Percentiles rank a stretch among this genome's conserved stretches.
phyloP scores from a whole-genome alignment of 345 rosid species.

The Gossypium anomalum region DNA sequence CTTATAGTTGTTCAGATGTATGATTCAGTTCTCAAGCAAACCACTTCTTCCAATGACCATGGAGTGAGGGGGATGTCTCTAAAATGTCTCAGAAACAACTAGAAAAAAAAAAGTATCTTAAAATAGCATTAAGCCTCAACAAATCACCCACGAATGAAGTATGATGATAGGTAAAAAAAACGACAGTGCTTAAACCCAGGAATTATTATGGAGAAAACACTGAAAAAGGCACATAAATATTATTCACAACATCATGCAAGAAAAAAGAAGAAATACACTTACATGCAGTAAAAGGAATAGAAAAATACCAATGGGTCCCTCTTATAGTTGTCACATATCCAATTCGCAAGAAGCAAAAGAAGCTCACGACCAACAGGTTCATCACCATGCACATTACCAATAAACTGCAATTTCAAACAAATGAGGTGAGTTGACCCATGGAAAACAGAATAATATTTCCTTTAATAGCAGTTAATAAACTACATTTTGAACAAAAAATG shows the following conservation, averaged over 20 bases:
- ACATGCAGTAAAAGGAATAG: constrained; percentile 17
- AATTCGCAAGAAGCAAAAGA: constrained; percentile 69
- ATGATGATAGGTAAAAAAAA: background rate
- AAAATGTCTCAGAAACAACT: background rate
- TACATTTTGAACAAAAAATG: background rate
- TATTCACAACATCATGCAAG: background rate
- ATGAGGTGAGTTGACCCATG: constrained; percentile 13
- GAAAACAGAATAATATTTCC: background rate
- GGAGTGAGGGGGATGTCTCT: background rate
- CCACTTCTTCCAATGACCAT: background rate
- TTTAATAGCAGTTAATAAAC: background rate
- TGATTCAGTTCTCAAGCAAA: constrained; percentile 9
- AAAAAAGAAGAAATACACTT: background rate
- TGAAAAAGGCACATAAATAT: background rate
- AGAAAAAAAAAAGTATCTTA: background rate
- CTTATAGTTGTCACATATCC: constrained; percentile 82
- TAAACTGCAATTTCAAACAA: constrained; percentile 45
- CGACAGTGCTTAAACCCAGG: background rate
- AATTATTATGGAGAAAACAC: background rate
- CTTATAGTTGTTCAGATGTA: background rate
- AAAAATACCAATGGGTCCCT: constrained; percentile 71
- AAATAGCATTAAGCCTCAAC: background rate
- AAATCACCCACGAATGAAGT: background rate
- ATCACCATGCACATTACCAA: constrained; percentile 96
- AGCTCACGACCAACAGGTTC: constrained; percentile 97